Percentiles rank a stretch among this genome's conserved stretches.
These are phyloP conservation scores for Adenanthera pavonina DNA, from an alignment of 306 rosid genomes.

Conservation along the genomic window DNA sequence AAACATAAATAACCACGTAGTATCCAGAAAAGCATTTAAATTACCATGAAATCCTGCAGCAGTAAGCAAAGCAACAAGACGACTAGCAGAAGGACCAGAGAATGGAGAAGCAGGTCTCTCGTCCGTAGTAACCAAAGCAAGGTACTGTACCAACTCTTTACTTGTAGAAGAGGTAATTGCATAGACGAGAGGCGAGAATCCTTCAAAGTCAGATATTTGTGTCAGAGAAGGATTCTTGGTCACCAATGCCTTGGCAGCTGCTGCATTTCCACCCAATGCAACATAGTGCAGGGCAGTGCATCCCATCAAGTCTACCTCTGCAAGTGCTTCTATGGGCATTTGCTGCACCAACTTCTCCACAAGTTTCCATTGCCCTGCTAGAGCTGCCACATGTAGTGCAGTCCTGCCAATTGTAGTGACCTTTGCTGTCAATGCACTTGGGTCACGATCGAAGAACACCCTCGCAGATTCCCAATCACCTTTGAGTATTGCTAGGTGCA, in stretches of 20 bases:
- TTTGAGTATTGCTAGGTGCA: conserved; percentile 51
- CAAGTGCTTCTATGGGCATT: conserved; percentile 39
- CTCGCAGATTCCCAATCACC: conserved; percentile 59
- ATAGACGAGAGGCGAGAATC: conserved; percentile 51
- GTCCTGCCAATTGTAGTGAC: conserved; percentile 43
- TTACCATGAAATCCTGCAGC: conserved; percentile 64
- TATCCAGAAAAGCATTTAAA: conserved; percentile 1
- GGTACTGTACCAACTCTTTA: conserved; percentile 64
- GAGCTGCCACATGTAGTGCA: conserved; percentile 52
- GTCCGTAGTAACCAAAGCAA: conserved; percentile 53
- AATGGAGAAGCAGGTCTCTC: conserved; percentile 53
- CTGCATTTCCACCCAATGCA: conserved; percentile 49
- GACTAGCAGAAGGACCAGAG: conserved; percentile 43
- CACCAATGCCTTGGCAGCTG: conserved; percentile 54
- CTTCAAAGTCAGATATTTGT: conserved; percentile 39
- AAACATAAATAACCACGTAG: neutral
- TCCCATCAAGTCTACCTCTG: conserved; percentile 46
- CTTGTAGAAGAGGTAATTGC: conserved; percentile 39
- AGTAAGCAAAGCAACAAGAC: conserved; percentile 51
- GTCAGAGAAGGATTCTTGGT: conserved; percentile 43
- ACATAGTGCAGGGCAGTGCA: conserved; percentile 57
- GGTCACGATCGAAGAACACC: conserved; percentile 46
- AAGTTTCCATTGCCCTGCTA: conserved; percentile 52
- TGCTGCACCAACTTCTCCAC: conserved; percentile 46
- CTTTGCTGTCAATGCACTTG: conserved; percentile 47